Base-by-base conservation (phyloP, 2,329 filamentous ascomycete genomes). In the Ilyonectria destructans region DNA sequence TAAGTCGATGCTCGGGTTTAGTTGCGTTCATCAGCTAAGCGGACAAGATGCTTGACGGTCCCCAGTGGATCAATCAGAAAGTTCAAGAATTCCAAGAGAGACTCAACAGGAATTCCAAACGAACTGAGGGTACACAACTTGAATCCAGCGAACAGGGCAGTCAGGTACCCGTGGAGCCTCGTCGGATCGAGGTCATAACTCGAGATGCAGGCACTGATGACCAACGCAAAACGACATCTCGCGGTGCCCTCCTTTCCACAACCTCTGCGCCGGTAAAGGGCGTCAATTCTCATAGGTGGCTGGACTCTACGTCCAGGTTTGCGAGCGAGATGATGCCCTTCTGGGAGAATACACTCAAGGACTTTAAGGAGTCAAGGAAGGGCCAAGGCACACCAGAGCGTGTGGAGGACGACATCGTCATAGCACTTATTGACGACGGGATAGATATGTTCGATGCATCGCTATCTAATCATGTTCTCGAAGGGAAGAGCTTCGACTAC, bases 401-500 rank as follows among this genome's bases (percentile, higher is more conserved):
- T 7, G 29, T 59, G 2, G n/a, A 54, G 3, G 46, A 58, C 13
- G 46, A 43, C n/a, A 59, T 63, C 19, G 43, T 63, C 8, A 56
- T 69, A 7, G 67, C 63, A 0, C 46, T 69, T 2, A 63, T 67
- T 23, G 63, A 69, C 13, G 67, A 67, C 15, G 59, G 67, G 7
- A 49, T 69, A 8, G 49, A 58, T 12, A 29, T 13, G 2, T 66
- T 23, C 17, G 58, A 69, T 31, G 10, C 58, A 7, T 45, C 33
- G 12, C 49, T 62, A 10, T 21, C 67, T 1, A 37, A 46, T 9
- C 54, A 46, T 8, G 40, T 59, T 12, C 45, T 67, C 4, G 63
- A 58, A 4, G 67, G 63, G 13, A 67, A 67, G 19, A 69, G 46
- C 1, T 67, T 69, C 12, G 63, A 62, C 35, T 69, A 63, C 29